Evolutionary conservation across 2,329 filamentous ascomycete species (phyloP), one percentile per base, ranked within the genome.

Genomic region (Exophiala xenobiotica): DNA sequence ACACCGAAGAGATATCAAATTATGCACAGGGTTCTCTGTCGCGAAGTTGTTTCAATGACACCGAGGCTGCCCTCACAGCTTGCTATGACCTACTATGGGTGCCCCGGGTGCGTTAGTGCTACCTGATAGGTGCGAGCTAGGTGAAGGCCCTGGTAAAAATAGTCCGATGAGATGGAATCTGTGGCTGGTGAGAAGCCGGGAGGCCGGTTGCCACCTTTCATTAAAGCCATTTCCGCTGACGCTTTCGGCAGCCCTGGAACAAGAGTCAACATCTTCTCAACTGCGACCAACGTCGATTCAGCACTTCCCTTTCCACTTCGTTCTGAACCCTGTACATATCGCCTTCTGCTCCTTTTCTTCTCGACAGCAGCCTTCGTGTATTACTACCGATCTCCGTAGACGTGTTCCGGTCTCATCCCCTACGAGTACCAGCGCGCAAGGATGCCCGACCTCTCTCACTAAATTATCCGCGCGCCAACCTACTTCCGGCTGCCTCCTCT

Each of bases 211-310:
- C 31, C 31, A 35, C 31, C 31, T 35, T 16, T 35, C 31, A 35
- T 14, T 3, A 16, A 12, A 14, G n/a, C 31, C n/a, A n/a, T n/a
- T n/a, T n/a, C n/a, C n/a, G n/a, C n/a, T n/a, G 38, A 40, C 38
- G 38, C 38, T 40, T 40, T 40, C 38, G 38, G 38, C 19, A 11
- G 38, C 37, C 14, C 37, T 39, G 37, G 3, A 18, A 39, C 38
- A 22, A 11, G 12, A 23, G 23, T n/a, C 38, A 40, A 22, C 6
- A 22, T 12, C 19, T 40, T 40, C 11, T 11, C 38, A 7, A 24
- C 22, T 20, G 16, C 37, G 20, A 18, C 16, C 19, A 40, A n/a
- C 12, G 20, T 22, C 12, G n/a, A 16, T 12, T 6, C 22, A 40
- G 16, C 12, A 8, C n/a, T 20, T 40, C 14, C 19, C 19, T 11